Evolutionary conservation across 768 basidiomycete genomes (phyloP).

Genomic region (Russula foetens): DNA sequence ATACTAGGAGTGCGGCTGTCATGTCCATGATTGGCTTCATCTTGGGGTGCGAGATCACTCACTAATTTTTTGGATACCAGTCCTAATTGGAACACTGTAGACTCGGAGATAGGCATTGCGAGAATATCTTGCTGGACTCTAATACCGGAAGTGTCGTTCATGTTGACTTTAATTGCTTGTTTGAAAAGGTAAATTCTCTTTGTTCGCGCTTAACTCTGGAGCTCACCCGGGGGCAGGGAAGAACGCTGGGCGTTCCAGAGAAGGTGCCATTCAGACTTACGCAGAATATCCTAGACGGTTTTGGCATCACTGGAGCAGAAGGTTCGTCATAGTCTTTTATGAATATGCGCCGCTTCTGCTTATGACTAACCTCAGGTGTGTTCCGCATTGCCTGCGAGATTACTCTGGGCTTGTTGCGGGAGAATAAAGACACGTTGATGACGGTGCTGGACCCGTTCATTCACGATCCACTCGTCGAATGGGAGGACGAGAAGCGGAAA

Average conservation of each 20-base stretch:
- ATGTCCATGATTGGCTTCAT: conserved; percentile 99
- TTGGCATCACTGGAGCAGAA: conserved; percentile 91
- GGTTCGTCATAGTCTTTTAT: conserved; percentile 35
- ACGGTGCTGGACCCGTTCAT: conserved; percentile 94
- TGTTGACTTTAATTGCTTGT: conserved; percentile 96
- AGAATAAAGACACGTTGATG: conserved; percentile 90
- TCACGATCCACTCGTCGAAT: conserved; percentile 95
- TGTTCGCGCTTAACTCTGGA: background rate
- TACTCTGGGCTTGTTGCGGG: conserved; percentile 76
- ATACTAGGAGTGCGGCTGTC: conserved; percentile 85
- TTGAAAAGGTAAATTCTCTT: conserved; percentile 66
- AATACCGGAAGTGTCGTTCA: conserved; percentile 89
- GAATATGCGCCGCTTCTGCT: background rate
- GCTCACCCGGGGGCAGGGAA: conserved; percentile 42
- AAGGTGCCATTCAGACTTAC: conserved; percentile 92
- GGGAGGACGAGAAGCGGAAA: conserved; percentile 77
- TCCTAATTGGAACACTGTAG: conserved; percentile 31
- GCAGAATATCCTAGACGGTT: conserved; percentile 84
- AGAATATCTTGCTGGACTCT: conserved; percentile 90
- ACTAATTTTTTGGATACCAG: background rate
- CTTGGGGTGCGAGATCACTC: conserved; percentile 58
- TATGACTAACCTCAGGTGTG: conserved; percentile 43
- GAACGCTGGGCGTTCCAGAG: conserved; percentile 80
- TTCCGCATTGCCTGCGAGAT: conserved; percentile 90
- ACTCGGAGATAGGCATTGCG: conserved; percentile 95